Evolutionary conservation across 1,139 yeast genomes (phyloP).

Genomic region (Torulaspora pretoriensis): DNA sequence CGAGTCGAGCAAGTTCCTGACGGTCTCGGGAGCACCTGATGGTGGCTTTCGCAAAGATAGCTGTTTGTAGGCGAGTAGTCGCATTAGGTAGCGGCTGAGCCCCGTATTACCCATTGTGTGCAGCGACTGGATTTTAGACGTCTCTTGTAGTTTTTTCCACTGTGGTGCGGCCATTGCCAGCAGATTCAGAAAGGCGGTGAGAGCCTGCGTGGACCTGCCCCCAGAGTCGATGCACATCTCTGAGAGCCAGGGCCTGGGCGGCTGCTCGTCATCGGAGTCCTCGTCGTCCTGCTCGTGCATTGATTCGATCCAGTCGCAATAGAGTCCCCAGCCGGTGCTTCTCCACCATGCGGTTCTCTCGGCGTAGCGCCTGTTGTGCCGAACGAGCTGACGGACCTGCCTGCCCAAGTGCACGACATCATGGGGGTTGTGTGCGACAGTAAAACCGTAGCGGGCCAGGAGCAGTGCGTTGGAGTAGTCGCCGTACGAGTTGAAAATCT

Average conservation of each 20-base stretch:
- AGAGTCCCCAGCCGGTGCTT: conserved; percentile 44
- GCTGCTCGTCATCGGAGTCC: conserved; percentile 7
- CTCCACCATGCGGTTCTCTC: conserved; percentile 64
- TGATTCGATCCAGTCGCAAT: conserved; percentile 30
- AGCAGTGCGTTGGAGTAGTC: conserved; percentile 61
- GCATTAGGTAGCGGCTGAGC: neutral
- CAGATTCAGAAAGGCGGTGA: conserved; percentile 11
- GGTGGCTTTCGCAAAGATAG: neutral
- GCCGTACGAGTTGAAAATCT: conserved; percentile 77
- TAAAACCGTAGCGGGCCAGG: conserved; percentile 73
- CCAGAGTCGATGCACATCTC: conserved; percentile 15
- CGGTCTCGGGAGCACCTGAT: neutral
- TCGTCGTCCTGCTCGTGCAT: conserved; percentile 18
- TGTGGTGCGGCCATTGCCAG: conserved; percentile 9
- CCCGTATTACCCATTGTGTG: conserved; percentile 1
- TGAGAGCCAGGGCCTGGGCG: conserved; percentile 14
- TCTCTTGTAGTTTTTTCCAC: conserved; percentile 7
- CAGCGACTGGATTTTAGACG: neutral
- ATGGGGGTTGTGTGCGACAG: conserved; percentile 50
- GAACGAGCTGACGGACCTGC: conserved; percentile 46
- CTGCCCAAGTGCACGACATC: conserved; percentile 56
- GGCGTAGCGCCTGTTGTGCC: conserved; percentile 36
- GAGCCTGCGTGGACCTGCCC: conserved; percentile 13
- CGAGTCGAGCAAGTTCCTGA: conserved; percentile 7
- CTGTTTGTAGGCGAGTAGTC: conserved; percentile 3